Base-by-base conservation (phyloP, 2,329 filamentous ascomycete species). In the Capronia americana region DNA sequence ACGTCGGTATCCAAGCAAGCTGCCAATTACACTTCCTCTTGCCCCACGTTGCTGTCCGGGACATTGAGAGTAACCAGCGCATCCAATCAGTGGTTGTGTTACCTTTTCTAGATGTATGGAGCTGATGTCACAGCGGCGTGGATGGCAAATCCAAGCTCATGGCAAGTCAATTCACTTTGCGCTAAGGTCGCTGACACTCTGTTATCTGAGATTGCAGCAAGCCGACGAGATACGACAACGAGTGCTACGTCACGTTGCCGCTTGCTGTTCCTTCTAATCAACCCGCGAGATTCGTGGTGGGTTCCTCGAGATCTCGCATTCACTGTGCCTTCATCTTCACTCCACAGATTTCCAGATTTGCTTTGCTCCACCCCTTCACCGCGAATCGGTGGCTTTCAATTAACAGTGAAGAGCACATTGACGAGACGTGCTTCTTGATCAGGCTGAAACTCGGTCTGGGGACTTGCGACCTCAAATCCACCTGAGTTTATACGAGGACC, bases 151-250 rank as follows among this genome's bases (percentile, higher is more conserved):
- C 20, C 48, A 51, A 12, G 4, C n/a, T 23, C 48, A 5, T 26
- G 24, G 48, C 11, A 23, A 24, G 48, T 28, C 17, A 51, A 51
- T 1, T 51, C n/a, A 23, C 20, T 51, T 26, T 51, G 20, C 48
- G 48, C 48, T 51, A 51, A 23, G 48, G 48, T 28, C 23, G 48
- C 48, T 26, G 48, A 51, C 48, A 26, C 14, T 12, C 48, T 23
- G 20, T 51, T 51, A 51, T 51, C 48, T 51, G n/a, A 26, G 48
- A 51, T 51, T 38, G 48, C 59, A 53, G 53, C 44, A n/a, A 26
- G 48, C 48, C 48, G 48, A 51, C 48, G 20, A 51, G 48, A 26
- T 51, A 51, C 48, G 32, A 34, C 10, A 11, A 17, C 20, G n/a
- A 20, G 38, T 44, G 38, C 5, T 1, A 44, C 6, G 14, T n/a